Percentiles rank a stretch among this genome's conserved stretches.
Evolutionary conservation across 179 eudicot species (phyloP).

Genomic region (Amaranthus tricolor): DNA sequence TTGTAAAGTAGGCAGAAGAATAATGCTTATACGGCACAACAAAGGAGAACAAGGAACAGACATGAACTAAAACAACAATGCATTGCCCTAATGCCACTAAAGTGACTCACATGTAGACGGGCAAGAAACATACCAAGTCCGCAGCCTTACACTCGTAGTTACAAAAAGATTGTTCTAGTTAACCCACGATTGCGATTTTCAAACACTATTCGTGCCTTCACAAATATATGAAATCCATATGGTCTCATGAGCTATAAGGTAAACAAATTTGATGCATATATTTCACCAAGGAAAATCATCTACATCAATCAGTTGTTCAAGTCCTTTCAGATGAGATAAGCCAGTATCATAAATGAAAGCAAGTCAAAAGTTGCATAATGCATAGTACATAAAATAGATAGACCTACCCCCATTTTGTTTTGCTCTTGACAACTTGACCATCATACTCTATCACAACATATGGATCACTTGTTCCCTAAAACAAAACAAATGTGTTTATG

Average conservation of each 20-base stretch:
- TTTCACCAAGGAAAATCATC: neutral
- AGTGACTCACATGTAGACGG: no score
- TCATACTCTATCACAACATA: conserved; percentile 80
- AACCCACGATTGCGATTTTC: no score
- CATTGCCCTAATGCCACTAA: no score
- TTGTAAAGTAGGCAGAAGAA: conserved; percentile 14
- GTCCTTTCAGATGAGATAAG: neutral
- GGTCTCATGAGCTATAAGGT: neutral
- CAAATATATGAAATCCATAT: no score
- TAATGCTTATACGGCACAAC: neutral
- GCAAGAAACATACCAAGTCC: no score
- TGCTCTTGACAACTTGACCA: conserved; percentile 82
- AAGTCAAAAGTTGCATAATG: neutral
- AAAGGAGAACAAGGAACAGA: conserved; percentile 9
- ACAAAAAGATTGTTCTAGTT: no score
- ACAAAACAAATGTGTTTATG: conserved; percentile 13
- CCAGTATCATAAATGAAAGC: conserved; percentile 9
- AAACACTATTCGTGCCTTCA: no score
- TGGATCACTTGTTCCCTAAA: conserved; percentile 98
- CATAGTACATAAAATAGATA: neutral
- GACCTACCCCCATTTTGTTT: conserved; percentile 89
- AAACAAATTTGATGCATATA: neutral
- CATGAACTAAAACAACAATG: neutral
- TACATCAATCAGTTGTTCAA: neutral
- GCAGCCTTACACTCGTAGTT: no score